Base-by-base conservation (phyloP, 352 stramenopile genomes). In the Globisporangium yorkense region DNA sequence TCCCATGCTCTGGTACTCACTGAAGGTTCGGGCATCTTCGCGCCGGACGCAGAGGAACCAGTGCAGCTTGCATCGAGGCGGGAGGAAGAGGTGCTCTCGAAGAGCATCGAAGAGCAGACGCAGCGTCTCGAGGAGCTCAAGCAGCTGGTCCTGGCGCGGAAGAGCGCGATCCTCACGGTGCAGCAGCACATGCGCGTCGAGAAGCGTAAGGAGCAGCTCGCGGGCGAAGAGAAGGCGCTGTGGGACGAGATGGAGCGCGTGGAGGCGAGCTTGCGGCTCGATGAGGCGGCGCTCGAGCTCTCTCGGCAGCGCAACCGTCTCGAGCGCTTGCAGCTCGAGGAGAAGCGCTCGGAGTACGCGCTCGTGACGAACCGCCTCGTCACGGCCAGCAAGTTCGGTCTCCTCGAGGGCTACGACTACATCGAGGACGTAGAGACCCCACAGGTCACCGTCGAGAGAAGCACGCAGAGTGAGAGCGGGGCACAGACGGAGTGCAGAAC, bases 81-180 rank as follows among this genome's bases (percentile, higher is more conserved):
- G 37, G 64, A 73, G 53, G 74, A 77, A 4, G 77, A 82, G 24
- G 47, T 64, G 7, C 51, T 87, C 8, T 72, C 68, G 3, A 86
- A 80, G 20, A 91, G 78, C 57, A 85, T 91, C 53, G 76, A 91
- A 51, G 78, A 83, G 55, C 72, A 86, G 52, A 69, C 51, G 2
- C 65, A 72, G 45, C 66, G 79, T 2, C 62, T 89, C 27, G 66
- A 84, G 35, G 35, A 57, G n/a, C 62, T 91, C 27, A 83, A 69
- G 18, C 48, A 68, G 18, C 51, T 60, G 33, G 76, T 91, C 54
- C 47, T 73, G 21, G 56, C 60, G 15, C 72, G 77, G 8, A 84
- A 82, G 55, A 46, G 54, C 35, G 75, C 83, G 39, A 66, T 84
- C 20, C 9, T 66, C 15, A 33, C 24, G 0, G 67, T 87, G 4